Conservation (phyloP, 2,329 filamentous ascomycete genomes). For the Elsinoe batatas region DNA sequence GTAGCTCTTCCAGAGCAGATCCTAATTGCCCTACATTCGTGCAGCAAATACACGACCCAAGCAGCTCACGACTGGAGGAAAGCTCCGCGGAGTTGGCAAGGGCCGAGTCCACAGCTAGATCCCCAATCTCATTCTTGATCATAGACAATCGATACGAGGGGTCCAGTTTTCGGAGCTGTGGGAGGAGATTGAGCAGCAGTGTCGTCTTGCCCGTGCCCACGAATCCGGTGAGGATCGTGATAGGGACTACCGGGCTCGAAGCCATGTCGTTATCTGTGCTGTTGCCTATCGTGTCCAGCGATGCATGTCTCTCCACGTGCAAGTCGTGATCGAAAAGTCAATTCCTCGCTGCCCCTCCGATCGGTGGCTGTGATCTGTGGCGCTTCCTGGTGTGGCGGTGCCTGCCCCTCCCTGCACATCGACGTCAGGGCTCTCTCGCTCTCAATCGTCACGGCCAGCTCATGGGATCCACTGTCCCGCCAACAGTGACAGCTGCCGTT, state of each 20-base stretch:
- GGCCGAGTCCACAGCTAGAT: slow-evolving; percentile 86
- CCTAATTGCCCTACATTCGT: slow-evolving; percentile 89
- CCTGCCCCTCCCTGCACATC: not conserved
- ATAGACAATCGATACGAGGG: slow-evolving; percentile 84
- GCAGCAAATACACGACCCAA: slow-evolving; percentile 98
- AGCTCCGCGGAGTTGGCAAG: slow-evolving; percentile 75
- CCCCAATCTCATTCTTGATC: slow-evolving; percentile 96
- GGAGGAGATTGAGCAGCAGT: slow-evolving; percentile 84
- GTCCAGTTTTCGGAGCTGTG: slow-evolving; percentile 79
- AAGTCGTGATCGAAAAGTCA: slow-evolving; percentile 1
- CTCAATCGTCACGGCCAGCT: slow-evolving; percentile 3
- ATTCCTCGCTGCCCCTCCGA: not conserved
- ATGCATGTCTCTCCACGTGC: not conserved
- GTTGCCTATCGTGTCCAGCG: not conserved
- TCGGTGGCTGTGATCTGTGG: not conserved
- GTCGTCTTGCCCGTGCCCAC: slow-evolving; percentile 95
- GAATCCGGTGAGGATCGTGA: slow-evolving; percentile 94
- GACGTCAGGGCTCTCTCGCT: slow-evolving; percentile 1
- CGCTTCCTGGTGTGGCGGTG: not conserved
- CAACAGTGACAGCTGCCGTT: not conserved
- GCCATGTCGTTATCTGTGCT: not conserved
- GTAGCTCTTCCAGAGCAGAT: slow-evolving; percentile 68
- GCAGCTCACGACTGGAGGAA: slow-evolving; percentile 79
- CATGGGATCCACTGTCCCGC: not conserved
- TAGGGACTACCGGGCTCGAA: slow-evolving; percentile 48